Base-by-base conservation (phyloP, 768 basidiomycete genomes). In the Tulasnella sp. region DNA sequence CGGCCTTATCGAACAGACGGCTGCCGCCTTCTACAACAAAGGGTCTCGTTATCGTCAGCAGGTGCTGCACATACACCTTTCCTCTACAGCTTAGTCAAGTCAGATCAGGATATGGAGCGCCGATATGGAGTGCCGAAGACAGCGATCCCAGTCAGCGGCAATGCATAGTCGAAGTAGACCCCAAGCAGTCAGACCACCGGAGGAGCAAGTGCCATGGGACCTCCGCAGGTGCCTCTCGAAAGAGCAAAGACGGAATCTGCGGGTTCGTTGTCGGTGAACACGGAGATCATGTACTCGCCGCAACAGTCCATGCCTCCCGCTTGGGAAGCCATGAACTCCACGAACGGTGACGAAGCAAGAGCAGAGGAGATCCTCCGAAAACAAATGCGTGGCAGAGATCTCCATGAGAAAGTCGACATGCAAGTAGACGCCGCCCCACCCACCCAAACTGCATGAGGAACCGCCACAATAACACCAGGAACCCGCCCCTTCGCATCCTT, bases 21-120 rank as follows among this genome's bases (percentile, higher is more conserved):
- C 92, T 12, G 90, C 92, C 79, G 91, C 92, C 0, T 94, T 93
- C 81, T 87, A 91, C 72, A 90, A 91, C 76, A 91, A 91, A 19
- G 88, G 89, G 19, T 85, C 88, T 6, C n/a, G n/a, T n/a, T n/a
- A n/a, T 88, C 88, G 54, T 88, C 89, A 22, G 90, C 90, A n/a
- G 52, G 52, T 29, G 89, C 89, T 40, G 90, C 90, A 78, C 93
- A 94, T 80, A 88, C 91, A 52, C 90, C 92, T 71, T 95, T 95
- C 83, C 84, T 95, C 49, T 88, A 89, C 80, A 88, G 86, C 76
- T 85, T 94, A 67, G 85, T 94, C 49, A 86, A 86, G 42, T 86
- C 88, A 79, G 91, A 92, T 79, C 34, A 39, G 29, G 74, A 75
- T 31, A 74, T 54, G 45, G 64, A 75, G n/a, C n/a, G n/a, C n/a